phyloP scores from a whole-genome alignment of 805 yeast genomes.

The Suhomyces emberorum region DNA sequence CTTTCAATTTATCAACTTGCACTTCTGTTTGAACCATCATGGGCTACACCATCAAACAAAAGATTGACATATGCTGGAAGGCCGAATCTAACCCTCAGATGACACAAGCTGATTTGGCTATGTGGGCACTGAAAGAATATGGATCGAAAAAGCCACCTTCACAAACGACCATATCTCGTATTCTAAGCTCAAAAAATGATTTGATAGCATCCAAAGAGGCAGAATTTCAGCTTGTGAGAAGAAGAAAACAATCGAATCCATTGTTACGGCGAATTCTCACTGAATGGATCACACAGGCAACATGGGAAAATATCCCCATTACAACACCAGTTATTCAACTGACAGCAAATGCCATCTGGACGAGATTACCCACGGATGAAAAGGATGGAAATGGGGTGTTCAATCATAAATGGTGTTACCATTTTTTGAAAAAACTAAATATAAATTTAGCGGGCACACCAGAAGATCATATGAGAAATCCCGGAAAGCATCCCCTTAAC shows the following conservation, averaged over 20 bases:
- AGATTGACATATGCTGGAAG: slow-evolving; percentile 64
- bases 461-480: slow-evolving; percentile 29
- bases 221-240: slow-evolving; percentile 48
- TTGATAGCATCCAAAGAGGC: slow-evolving; percentile 48
- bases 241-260: slow-evolving; percentile 55
- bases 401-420: slow-evolving; percentile 58
- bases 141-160: slow-evolving; percentile 55
- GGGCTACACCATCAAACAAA: slow-evolving; percentile 61
- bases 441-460: slow-evolving; percentile 48
- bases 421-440: slow-evolving; percentile 47
- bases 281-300: slow-evolving; percentile 68
- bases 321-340: slow-evolving; percentile 61
- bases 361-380: slow-evolving; percentile 48
- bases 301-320: slow-evolving; percentile 64
- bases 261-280: slow-evolving; percentile 55
- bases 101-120: slow-evolving; percentile 64
- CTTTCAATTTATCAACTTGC: too few species aligned
- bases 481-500: slow-evolving; percentile 29
- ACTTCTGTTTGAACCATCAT: too few species aligned
- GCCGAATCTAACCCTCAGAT: slow-evolving; percentile 64
- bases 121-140: slow-evolving; percentile 59
- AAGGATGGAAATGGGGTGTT: slow-evolving; percentile 67
- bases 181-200: slow-evolving; percentile 54
- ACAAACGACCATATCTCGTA: slow-evolving; percentile 64
- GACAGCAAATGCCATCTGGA: slow-evolving; percentile 65